These are phyloP conservation scores for Fusarium sp. DNA, from an alignment of 2,329 filamentous ascomycete genomes.

Conservation along the genomic window DNA sequence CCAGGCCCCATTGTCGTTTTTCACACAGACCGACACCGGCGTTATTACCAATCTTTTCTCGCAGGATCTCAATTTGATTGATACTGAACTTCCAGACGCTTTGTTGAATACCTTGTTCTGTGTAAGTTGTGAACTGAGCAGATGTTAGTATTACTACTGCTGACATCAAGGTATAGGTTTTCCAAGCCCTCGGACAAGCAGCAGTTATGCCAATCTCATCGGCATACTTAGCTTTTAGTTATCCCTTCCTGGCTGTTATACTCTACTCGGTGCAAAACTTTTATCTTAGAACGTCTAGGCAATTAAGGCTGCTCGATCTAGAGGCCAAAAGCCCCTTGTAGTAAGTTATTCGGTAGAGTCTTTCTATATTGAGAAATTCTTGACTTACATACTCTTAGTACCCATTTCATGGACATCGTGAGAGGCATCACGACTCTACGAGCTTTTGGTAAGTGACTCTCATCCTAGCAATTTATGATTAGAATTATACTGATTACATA, in stretches of 20 bases:
- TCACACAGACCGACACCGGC: conserved; percentile 53
- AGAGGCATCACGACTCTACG: conserved; percentile 64
- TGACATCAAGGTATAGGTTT: background rate
- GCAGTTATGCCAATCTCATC: conserved; percentile 55
- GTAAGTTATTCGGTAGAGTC: background rate
- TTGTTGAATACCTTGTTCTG: conserved; percentile 26
- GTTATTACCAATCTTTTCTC: conserved; percentile 55
- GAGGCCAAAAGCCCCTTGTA: conserved; percentile 65
- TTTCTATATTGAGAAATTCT: background rate
- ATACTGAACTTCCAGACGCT: conserved; percentile 50
- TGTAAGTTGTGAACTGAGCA: background rate
- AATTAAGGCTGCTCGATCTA: conserved; percentile 68
- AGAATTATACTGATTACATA: background rate
- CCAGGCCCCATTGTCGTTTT: conserved; percentile 53
- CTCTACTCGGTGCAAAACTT: conserved; percentile 64
- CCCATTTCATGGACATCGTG: conserved; percentile 66
- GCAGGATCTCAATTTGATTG: conserved; percentile 55
- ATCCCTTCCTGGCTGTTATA: conserved; percentile 58
- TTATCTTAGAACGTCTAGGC: conserved; percentile 69
- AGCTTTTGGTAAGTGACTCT: conserved; percentile 60
- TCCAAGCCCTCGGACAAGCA: conserved; percentile 37
- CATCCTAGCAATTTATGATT: background rate
- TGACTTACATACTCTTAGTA: conserved; percentile 36
- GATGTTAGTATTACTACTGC: too few relatives aligned
- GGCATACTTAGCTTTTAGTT: conserved; percentile 57